A percentile compares a stretch with the other conserved stretches of the same genome.
These are phyloP conservation scores for Triticum dicoccoides DNA, from an alignment of 176 grass and related monocot genomes.

Conservation along the genomic window DNA sequence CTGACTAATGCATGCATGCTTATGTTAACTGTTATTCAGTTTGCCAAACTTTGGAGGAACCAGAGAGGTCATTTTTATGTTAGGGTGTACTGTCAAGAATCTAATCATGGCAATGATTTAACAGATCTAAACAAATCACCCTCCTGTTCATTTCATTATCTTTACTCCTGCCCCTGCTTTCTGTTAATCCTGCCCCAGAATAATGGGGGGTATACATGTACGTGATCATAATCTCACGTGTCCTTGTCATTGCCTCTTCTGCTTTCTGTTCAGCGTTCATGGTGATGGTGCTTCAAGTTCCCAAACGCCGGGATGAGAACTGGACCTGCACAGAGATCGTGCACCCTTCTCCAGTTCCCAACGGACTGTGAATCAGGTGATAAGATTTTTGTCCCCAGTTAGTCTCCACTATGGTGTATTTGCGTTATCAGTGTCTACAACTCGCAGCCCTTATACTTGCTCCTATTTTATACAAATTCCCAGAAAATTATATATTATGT, in stretches of 20 bases:
- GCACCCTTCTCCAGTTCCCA: conserved; percentile 38
- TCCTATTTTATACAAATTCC: conserved; percentile 18
- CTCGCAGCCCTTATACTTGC: background rate
- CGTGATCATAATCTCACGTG: conserved; percentile 43
- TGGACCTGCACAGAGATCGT: conserved; percentile 36
- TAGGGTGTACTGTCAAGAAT: conserved; percentile 25
- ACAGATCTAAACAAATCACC: conserved; percentile 28
- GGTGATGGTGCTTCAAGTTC: conserved; percentile 53
- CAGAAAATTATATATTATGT: background rate
- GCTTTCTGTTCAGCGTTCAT: conserved; percentile 35
- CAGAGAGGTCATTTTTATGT: conserved; percentile 37
- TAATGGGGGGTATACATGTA: conserved; percentile 12
- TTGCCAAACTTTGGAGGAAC: conserved; percentile 53
- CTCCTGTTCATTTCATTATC: conserved; percentile 13
- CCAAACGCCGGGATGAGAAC: conserved; percentile 43
- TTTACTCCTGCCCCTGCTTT: background rate
- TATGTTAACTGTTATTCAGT: conserved; percentile 42
- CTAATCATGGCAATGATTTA: conserved; percentile 23
- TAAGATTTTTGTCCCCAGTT: conserved; percentile 27
- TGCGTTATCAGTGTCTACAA: background rate
- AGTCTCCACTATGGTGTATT: background rate
- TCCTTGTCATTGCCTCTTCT: conserved; percentile 29
- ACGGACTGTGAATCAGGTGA: conserved; percentile 32
- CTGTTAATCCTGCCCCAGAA: conserved; percentile 13
- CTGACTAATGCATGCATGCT: conserved; percentile 35